These are phyloP conservation scores for Sclerotinia sclerotiorum DNA, from an alignment of 2,329 filamentous ascomycete genomes.

Conservation along the genomic window DNA sequence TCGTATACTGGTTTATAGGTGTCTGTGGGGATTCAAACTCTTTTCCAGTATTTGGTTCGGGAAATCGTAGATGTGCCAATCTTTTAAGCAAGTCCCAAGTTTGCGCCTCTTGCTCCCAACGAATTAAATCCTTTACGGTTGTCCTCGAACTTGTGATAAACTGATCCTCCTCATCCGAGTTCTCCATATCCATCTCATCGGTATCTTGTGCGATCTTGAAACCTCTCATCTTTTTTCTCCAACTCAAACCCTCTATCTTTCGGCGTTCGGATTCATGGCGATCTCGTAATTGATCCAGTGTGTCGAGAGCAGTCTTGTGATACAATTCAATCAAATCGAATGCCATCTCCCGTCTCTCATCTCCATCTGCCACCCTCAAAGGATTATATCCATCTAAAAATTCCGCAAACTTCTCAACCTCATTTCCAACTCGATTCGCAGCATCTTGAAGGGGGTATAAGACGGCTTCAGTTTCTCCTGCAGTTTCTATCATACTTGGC, in stretches of 20 bases:
- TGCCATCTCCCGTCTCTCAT: conserved; percentile 64
- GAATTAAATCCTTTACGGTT: conserved; percentile 53
- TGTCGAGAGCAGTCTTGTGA: conserved; percentile 54
- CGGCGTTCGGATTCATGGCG: conserved; percentile 40
- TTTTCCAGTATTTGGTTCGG: conserved; percentile 38
- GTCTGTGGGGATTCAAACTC: conserved; percentile 27
- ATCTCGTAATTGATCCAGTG: conserved; percentile 47
- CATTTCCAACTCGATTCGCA: conserved; percentile 69
- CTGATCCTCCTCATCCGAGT: conserved; percentile 52
- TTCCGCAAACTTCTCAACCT: conserved; percentile 85
- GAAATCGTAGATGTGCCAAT: conserved; percentile 65
- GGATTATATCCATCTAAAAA: conserved; percentile 73
- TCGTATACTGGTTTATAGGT: conserved; percentile 53
- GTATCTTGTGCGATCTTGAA: conserved; percentile 36
- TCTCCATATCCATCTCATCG: conserved; percentile 47
- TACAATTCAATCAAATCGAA: conserved; percentile 68
- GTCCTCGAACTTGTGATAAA: conserved; percentile 33
- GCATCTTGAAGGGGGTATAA: conserved; percentile 62
- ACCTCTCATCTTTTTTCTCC: conserved; percentile 43
- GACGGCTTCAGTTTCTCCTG: conserved; percentile 47
- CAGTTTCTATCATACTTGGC: conserved; percentile 37
- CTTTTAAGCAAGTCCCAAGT: conserved; percentile 81
- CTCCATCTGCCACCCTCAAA: conserved; percentile 47
- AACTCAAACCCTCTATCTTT: conserved; percentile 34
- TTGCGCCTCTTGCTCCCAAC: conserved; percentile 79